These are phyloP conservation scores for Daldinia bambusicola DNA, from an alignment of 495 filamentous ascomycete species.

Conservation along the genomic window DNA sequence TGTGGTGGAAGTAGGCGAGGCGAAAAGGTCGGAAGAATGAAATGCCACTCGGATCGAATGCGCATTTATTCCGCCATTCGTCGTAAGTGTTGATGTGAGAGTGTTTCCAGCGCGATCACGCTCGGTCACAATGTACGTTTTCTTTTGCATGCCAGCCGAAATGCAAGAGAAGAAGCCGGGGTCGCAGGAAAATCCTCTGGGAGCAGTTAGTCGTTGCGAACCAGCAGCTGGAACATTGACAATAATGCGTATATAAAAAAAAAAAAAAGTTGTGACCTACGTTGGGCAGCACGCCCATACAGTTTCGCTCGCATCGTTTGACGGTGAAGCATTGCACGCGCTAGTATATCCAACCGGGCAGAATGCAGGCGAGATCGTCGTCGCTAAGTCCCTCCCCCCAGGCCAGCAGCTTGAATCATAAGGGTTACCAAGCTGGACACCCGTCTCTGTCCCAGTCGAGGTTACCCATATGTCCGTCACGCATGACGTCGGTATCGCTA, in stretches of 20 bases:
- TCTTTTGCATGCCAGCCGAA: neutral
- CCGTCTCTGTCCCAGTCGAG: neutral
- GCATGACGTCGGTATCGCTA: slow-evolving; percentile 29
- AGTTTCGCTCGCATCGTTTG: slow-evolving; percentile 20
- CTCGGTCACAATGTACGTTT: neutral
- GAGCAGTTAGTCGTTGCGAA: neutral
- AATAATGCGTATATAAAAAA: neutral
- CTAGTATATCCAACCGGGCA: slow-evolving; percentile 33
- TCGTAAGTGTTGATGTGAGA: neutral
- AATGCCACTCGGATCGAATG: slow-evolving; percentile 4
- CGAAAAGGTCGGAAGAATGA: neutral
- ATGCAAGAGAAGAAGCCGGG: neutral
- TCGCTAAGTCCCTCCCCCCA: slow-evolving; percentile 10
- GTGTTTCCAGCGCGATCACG: slow-evolving; percentile 1
- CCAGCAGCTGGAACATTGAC: neutral
- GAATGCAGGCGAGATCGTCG: slow-evolving; percentile 31
- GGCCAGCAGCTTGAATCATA: slow-evolving; percentile 31
- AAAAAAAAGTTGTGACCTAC: slow-evolving; percentile 15
- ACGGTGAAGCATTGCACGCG: slow-evolving; percentile 26
- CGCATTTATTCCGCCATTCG: neutral
- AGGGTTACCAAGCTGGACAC: slow-evolving; percentile 21
- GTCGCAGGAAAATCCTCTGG: neutral
- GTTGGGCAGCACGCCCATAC: slow-evolving; percentile 39
- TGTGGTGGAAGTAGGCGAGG: neutral
- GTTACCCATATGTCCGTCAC: slow-evolving; percentile 29